phyloP scores from a whole-genome alignment of 371 early-diverging fungal genomes.

The Mortierella sp. region DNA sequence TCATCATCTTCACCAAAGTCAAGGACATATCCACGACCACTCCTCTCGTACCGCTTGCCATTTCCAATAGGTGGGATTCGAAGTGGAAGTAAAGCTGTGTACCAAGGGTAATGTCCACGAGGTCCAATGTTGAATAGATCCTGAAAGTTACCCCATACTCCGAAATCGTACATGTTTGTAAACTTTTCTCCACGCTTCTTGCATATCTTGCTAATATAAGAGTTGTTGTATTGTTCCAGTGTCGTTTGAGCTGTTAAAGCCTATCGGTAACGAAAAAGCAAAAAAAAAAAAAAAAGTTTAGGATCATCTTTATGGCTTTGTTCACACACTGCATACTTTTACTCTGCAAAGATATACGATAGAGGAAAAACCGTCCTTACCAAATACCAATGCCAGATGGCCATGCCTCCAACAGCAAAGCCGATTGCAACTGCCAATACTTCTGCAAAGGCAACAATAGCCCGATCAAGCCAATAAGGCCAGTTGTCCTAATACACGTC shows the following conservation, averaged over 20 bases:
- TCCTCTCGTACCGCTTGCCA: constrained; percentile 49
- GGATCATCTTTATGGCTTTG: neutral
- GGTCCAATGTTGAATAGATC: constrained; percentile 68
- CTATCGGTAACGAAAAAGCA: constrained; percentile 2
- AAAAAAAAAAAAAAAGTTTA: too few relatives aligned
- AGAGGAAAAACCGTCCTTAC: constrained; percentile 41
- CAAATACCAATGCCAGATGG: constrained; percentile 73
- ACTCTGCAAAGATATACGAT: neutral
- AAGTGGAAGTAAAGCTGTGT: constrained; percentile 65
- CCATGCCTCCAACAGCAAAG: constrained; percentile 66
- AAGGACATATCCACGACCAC: constrained; percentile 49
- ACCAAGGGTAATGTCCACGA: constrained; percentile 64
- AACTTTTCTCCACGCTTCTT: constrained; percentile 68
- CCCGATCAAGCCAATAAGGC: constrained; percentile 71
- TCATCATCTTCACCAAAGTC: constrained; percentile 55
- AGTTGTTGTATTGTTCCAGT: constrained; percentile 70
- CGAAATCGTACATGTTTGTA: constrained; percentile 73
- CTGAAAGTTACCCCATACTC: constrained; percentile 61
- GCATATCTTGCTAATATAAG: constrained; percentile 63
- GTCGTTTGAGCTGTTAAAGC: constrained; percentile 73
- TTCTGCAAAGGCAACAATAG: constrained; percentile 67
- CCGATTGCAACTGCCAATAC: constrained; percentile 74
- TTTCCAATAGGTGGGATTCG: constrained; percentile 66
- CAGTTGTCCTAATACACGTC: constrained; percentile 55
- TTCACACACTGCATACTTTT: neutral